A percentile compares a stretch with the other conserved stretches of the same genome.
Evolutionary conservation across 2,329 filamentous ascomycete species (phyloP).

Genomic region (Juglanconis juglandina): DNA sequence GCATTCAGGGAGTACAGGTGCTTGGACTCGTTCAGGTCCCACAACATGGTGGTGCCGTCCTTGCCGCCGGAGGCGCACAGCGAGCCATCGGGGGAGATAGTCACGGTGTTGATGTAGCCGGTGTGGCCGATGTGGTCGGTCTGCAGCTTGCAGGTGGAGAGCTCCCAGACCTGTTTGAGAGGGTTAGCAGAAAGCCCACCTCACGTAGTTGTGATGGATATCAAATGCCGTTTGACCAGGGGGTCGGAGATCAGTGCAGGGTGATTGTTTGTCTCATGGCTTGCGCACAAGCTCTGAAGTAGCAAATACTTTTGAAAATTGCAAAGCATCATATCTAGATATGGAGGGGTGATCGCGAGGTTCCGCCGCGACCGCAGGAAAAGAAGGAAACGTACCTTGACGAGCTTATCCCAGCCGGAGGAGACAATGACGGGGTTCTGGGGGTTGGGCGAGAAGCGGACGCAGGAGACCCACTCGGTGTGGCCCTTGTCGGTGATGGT

Average conservation of each 20-base stretch:
- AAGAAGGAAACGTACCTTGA: conserved; percentile 74
- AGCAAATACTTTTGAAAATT: conserved; percentile 95
- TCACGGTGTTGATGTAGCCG: conserved; percentile 99
- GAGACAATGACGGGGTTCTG: conserved; percentile 99
- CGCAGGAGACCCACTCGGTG: conserved; percentile 99
- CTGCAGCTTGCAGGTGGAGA: conserved; percentile 98
- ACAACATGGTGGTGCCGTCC: conserved; percentile 99
- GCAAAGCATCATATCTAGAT: conserved; percentile 78
- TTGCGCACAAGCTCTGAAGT: conserved; percentile 91
- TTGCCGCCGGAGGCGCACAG: conserved; percentile 99
- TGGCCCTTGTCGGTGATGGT: conserved; percentile 99
- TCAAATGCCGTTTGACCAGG: not conserved
- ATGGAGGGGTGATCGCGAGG: conserved; percentile 28
- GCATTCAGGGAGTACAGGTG: conserved; percentile 99
- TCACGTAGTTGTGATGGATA: not conserved
- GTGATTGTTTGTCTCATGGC: conserved; percentile 98
- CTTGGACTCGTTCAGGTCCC: conserved; percentile 99
- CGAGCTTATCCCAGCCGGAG: conserved; percentile 98
- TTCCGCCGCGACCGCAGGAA: not conserved
- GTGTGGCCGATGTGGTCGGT: conserved; percentile 99
- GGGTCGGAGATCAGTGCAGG: conserved; percentile 68
- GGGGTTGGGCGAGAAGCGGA: conserved; percentile 99
- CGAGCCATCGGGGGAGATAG: conserved; percentile 98
- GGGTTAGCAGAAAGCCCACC: conserved; percentile 24
- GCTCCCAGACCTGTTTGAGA: conserved; percentile 86